These are phyloP conservation scores for Termitomyces sp. DNA, from an alignment of 1,284 basidiomycete species.

Conservation along the genomic window DNA sequence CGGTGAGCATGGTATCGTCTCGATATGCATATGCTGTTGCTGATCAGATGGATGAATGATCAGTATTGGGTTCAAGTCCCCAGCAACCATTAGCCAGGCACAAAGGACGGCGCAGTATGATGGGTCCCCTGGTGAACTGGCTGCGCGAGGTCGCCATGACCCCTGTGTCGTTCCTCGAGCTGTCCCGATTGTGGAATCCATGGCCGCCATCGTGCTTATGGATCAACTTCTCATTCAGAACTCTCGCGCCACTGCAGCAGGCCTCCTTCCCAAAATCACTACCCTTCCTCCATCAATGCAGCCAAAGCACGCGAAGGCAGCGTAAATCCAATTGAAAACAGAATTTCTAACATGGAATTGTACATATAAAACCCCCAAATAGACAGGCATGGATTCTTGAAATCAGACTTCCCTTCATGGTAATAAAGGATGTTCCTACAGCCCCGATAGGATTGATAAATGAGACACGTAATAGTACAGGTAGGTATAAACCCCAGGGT, in stretches of 20 bases:
- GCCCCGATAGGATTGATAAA: background rate
- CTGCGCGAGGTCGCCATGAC: constrained; percentile 91
- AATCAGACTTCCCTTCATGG: background rate
- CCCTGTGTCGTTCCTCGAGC: constrained; percentile 98
- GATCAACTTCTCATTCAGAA: constrained; percentile 88
- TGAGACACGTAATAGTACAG: background rate
- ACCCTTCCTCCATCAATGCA: constrained; percentile 84
- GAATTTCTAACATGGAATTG: background rate
- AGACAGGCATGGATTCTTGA: background rate
- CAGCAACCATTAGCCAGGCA: constrained; percentile 93
- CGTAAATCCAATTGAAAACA: background rate
- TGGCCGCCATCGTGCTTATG: constrained; percentile 95
- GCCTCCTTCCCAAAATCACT: constrained; percentile 64
- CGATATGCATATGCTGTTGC: background rate
- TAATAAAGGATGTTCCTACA: background rate
- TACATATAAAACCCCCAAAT: background rate
- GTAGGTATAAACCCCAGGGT: background rate
- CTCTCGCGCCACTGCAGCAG: constrained; percentile 61
- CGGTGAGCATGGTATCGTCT: constrained; percentile 41
- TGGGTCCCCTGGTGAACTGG: constrained; percentile 82
- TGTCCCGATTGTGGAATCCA: constrained; percentile 97
- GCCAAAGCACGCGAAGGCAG: constrained; percentile 5
- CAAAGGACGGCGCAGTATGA: constrained; percentile 93
- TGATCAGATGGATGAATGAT: background rate
- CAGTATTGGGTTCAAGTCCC: constrained; percentile 96